phyloP scores from a whole-genome alignment of 371 early-diverging fungal genomes.

The Mucor ambiguus region DNA sequence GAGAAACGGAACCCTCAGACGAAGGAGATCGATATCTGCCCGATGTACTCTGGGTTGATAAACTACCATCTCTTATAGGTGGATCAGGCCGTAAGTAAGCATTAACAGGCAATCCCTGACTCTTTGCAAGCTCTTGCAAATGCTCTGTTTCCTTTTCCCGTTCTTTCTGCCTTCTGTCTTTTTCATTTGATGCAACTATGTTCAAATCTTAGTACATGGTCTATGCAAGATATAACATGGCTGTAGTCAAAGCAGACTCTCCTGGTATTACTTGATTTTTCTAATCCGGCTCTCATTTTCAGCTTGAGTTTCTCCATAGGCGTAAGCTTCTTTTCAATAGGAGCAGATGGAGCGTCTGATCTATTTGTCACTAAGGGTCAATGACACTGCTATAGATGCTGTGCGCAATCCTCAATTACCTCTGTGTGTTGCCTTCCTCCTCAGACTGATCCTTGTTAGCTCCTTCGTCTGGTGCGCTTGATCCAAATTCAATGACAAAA shows the following conservation, averaged over 20 bases:
- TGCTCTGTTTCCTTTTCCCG: conserved; percentile 36
- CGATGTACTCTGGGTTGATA: background rate
- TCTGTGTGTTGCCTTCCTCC: conserved; percentile 8
- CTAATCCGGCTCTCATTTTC: conserved; percentile 52
- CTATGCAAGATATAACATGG: background rate
- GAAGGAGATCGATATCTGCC: conserved; percentile 20
- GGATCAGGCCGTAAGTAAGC: conserved; percentile 26
- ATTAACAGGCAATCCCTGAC: conserved; percentile 22
- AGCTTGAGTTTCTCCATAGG: conserved; percentile 55
- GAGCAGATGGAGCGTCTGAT: background rate
- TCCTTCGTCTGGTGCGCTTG: conserved; percentile 13
- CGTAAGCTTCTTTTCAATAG: conserved; percentile 41
- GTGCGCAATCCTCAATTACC: too few relatives aligned
- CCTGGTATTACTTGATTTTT: conserved; percentile 42
- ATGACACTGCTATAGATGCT: background rate
- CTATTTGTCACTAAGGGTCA: background rate
- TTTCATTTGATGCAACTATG: conserved; percentile 40
- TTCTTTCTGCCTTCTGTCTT: conserved; percentile 30
- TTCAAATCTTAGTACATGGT: background rate
- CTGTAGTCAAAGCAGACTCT: background rate
- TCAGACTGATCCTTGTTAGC: background rate
- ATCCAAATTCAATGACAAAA: conserved; percentile 43
- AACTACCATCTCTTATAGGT: conserved; percentile 19
- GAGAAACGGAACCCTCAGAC: background rate
- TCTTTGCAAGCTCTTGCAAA: conserved; percentile 25